Base-by-base conservation (phyloP, 1,284 basidiomycete species). In the Mycena sp. region DNA sequence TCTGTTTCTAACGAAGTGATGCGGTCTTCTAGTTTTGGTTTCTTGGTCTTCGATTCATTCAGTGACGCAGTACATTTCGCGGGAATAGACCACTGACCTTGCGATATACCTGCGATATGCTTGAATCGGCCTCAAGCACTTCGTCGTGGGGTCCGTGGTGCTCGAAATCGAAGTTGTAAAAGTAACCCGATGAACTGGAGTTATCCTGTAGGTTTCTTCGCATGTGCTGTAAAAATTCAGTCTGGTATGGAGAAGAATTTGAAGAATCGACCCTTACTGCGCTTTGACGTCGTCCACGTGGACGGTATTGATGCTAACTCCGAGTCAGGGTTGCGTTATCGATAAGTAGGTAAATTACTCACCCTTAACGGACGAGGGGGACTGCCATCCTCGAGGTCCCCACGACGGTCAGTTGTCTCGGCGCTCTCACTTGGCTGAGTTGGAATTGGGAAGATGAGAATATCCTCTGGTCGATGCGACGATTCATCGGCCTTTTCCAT, bases 111-210 rank as follows among this genome's bases (percentile, higher is more conserved):
- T 66, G 66, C 6, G 69, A 64, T 29, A 71, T 54, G 29, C 67
- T 69, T 11, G 63, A 64, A 55, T 46, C 65, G n/a, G 12, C 59
- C 30, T n/a, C 25, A 19, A 25, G 19, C 38, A n/a, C 17, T 29
- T 29, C 55, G 11, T 29, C 41, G 23, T 59, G 57, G 14, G 51
- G 65, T 19, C 44, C 35, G 11, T 40, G 55, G 29, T 52, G 58
- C 28, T 69, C 68, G 40, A 71, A 68, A 29, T 69, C 69, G 23
- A 71, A 71, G 21, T 68, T 59, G 48, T 52, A 63, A 38, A 69
- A 67, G 30, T 62, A 64, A 29, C 58, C 52, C 6, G 26, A 21
- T 14, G 37, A 52, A 25, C 43, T 37, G 19, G 28, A 37, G 35
- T 44, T 45, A 19, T 32, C 32, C 14, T 23, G 25, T 14, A 54